phyloP scores from a whole-genome alignment of 495 filamentous ascomycete genomes.

The Eremomyces bilateralis region DNA sequence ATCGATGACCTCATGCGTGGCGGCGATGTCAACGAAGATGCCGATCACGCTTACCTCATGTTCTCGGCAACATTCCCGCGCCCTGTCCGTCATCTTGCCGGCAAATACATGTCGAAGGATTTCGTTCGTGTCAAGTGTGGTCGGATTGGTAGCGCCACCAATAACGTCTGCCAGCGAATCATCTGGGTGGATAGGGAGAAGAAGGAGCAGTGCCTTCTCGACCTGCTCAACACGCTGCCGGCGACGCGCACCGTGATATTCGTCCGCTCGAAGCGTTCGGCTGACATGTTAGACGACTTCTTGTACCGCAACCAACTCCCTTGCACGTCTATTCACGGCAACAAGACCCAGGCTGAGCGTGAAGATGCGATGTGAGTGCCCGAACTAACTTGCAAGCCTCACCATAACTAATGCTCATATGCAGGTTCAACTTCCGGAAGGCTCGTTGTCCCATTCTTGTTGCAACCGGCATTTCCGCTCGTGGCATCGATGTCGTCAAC shows the following conservation, averaged over 20 bases:
- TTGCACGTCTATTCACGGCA: slow-evolving; percentile 64
- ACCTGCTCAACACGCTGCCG: slow-evolving; percentile 42
- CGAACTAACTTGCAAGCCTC: not conserved
- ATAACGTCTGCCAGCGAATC: slow-evolving; percentile 57
- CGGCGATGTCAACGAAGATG: slow-evolving; percentile 52
- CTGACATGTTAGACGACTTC: slow-evolving; percentile 70
- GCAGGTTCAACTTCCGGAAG: slow-evolving; percentile 53
- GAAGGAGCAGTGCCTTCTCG: slow-evolving; percentile 51
- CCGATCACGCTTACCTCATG: slow-evolving; percentile 67
- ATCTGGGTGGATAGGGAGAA: slow-evolving; percentile 33
- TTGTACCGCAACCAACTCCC: slow-evolving; percentile 62
- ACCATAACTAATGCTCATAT: slow-evolving; percentile 8
- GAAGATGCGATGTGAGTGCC: slow-evolving; percentile 64
- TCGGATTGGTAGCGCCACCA: slow-evolving; percentile 56
- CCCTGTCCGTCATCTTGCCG: slow-evolving; percentile 50
- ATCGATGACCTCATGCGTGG: slow-evolving; percentile 52
- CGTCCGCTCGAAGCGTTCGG: slow-evolving; percentile 54
- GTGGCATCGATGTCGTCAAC: slow-evolving; percentile 76
- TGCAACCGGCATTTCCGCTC: slow-evolving; percentile 63
- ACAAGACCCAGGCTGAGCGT: slow-evolving; percentile 76
- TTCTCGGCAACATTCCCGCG: slow-evolving; percentile 89
- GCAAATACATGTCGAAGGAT: slow-evolving; percentile 43
- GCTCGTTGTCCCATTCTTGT: slow-evolving; percentile 60
- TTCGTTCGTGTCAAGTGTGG: slow-evolving; percentile 67
- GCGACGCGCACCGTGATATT: slow-evolving; percentile 79